Evolutionary conservation across 345 rosid species (phyloP), one percentile per base, ranked within the genome.

Genomic region (Gossypium stocksii): DNA sequence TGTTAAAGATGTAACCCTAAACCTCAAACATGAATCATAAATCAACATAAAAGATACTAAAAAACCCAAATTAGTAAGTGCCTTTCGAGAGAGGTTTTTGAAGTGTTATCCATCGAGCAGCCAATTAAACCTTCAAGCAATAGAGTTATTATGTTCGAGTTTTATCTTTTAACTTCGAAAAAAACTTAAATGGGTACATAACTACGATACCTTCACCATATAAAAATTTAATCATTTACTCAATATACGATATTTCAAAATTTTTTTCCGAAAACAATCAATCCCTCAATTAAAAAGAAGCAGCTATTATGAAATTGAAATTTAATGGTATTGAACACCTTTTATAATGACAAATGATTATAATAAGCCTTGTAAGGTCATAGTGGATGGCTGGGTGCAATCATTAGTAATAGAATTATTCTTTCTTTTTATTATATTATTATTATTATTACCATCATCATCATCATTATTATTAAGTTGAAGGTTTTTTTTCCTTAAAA

Each of bases 61-160:
- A 34, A 34, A 1, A 6, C 7, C 1, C 6, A 5, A 34, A 34
- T 34, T 34, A 34, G 0, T 5, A 34, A 1, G 0, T 1, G 0
- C 7, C 41, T 34, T 34, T 34, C 0, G 38, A 0, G 1, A 34
- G 0, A 34, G 4, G 0, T 4, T 4, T 34, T 34, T 34, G 0
- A 34, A 34, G 0, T 34, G 1, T 4, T 4, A 0, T 34, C 38
- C 1, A 4, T 4, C 6, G 6, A 34, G 1, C 6, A 34, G 0
- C 38, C 6, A 4, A 34, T 34, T 34, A 4, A 34, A 34, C 6
- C 38, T 6, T 34, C 6, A 4, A 34, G 0, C 4, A 34, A 0
- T 34, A 0, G 1, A 4, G 6, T 34, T 34, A 34, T 34, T 34
- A 34, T 34, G 0, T 4, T 1, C 6, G 6, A 34, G 4, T 5